Percentiles rank a stretch among this genome's conserved stretches.
These are phyloP conservation scores for Corylus heterophylla DNA, from an alignment of 306 rosid genomes.

Conservation along the genomic window DNA sequence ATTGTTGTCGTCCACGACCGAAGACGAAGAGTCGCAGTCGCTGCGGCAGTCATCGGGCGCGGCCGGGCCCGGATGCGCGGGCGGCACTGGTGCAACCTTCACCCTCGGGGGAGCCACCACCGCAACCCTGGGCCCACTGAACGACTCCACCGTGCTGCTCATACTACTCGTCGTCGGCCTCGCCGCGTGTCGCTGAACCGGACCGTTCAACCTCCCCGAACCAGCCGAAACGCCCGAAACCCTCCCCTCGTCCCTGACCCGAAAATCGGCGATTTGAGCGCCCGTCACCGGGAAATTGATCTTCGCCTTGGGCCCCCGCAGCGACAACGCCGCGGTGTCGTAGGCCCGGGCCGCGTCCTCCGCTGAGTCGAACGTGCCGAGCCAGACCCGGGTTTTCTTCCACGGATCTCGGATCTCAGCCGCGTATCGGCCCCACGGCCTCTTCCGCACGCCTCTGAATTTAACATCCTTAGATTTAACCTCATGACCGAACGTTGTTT, in stretches of 20 bases:
- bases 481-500: conserved; percentile 1
- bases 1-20: conserved; percentile 60
- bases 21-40: conserved; percentile 88
- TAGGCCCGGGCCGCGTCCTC: conserved; percentile 86
- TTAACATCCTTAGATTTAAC: conserved; percentile 41
- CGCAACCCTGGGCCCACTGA: conserved; percentile 67
- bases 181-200: neutral
- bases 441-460: conserved; percentile 83
- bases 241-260: conserved; percentile 31
- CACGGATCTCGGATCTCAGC: conserved; percentile 95
- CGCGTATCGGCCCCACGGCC: conserved; percentile 93
- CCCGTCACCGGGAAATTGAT: conserved; percentile 60
- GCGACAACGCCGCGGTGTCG: conserved; percentile 71
- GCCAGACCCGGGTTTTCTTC: conserved; percentile 87
- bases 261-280: conserved; percentile 17
- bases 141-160: conserved; percentile 93
- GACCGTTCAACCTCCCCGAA: conserved; percentile 37
- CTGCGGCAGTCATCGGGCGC: conserved; percentile 70
- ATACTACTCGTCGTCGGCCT: conserved; percentile 78
- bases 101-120: conserved; percentile 21
- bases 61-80: conserved; percentile 27
- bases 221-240: conserved; percentile 40
- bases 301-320: conserved; percentile 81
- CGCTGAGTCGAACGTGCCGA: conserved; percentile 83
- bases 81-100: conserved; percentile 21